Base-by-base conservation (phyloP, 2,329 filamentous ascomycete genomes). In the Laburnicola sp. region DNA sequence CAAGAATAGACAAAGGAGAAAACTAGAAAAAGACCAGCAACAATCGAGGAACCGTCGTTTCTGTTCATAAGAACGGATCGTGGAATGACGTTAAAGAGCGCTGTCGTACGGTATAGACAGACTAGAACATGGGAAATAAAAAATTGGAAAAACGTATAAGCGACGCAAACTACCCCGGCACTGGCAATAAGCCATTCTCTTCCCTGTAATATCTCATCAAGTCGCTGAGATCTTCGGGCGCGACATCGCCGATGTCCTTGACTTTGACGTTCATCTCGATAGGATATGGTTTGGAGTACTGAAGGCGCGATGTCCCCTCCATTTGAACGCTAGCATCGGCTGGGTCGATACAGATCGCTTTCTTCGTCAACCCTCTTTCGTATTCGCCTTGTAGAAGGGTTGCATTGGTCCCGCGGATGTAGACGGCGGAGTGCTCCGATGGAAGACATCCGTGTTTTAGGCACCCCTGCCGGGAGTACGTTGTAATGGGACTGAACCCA, bases 261-360 rank as follows among this genome's bases (percentile, higher is more conserved):
- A 76, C 73, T 48, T 74, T 77, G 30, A 76, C 61, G 42, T 78
- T 77, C 57, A 73, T 71, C 45, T 78, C 73, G 25, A 79, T 71
- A 0, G 71, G 73, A 53, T 74, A 63, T 0, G 30, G 38, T n/a
- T 77, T 76, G 2, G 67, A 69, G 31, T 75, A 76, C 8, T 75
- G 73, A 3, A 78, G 50, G 2, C 75, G 66, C 3, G 75, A 78
- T 30, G 69, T 62, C 0, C 10, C 6, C 11, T 72, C 46, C 4
- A 78, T 56, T 3, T 48, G 64, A 21, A 68, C 50, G 2, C 53
- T 46, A 0, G 41, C 10, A 10, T 54, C 53, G 0, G 55, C 49
- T 0, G 68, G 68, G 1, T 56, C 28, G 8, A 79, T 60, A 27
- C 62, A 60, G 3, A 79, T 66, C 0, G 75, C 65, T 3, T 60